Evolutionary conservation across 1,284 basidiomycete species (phyloP), one percentile per base, ranked within the genome.

Genomic region (Pseudozyma sp.): DNA sequence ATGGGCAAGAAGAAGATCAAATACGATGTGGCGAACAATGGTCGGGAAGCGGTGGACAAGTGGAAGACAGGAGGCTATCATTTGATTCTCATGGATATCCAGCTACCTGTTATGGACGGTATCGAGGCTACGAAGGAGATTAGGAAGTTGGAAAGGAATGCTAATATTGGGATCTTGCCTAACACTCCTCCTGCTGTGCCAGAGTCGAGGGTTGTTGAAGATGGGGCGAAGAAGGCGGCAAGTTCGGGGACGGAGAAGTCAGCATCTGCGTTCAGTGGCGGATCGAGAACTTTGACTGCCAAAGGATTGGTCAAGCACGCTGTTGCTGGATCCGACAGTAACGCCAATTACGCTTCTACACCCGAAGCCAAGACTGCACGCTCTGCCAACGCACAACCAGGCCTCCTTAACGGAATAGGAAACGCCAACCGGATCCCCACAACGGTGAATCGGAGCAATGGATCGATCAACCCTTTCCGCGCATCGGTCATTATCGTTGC

Each of bases 61-160:
- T 99, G 97, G 95, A 89, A 90, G 71, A 92, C 90, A 10, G 97
- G 97, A 11, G 91, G 89, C 47, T 99, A 97, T 86, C 96, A 99
- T 87, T 88, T 99, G 57, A 98, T 99, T 68, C 86, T 99, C 86
- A 99, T 99, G 97, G 97, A 99, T 86, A 98, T 99, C 69, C 96
- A 98, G 87, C 93, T 99, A 89, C 97, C 97, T 7, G 92, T 98
- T 76, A 97, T 98, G 93, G 93, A 97, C 85, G 97, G 97, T 31
- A 97, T 99, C 53, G 90, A 93, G 83, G 97, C 97, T 3, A 99
- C 97, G 0, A 95, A 95, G 81, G 93, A 96, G 85, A 99, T 99
- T 64, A 89, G 97, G 52, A 89, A 91, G 70, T 86, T 96, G 53
- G 96, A 99, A 85, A 90, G 91, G 73, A 76, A 86, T 45, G 86